Conservation (phyloP, 805 yeast species). For the Wickerhamiella bombiphila region DNA sequence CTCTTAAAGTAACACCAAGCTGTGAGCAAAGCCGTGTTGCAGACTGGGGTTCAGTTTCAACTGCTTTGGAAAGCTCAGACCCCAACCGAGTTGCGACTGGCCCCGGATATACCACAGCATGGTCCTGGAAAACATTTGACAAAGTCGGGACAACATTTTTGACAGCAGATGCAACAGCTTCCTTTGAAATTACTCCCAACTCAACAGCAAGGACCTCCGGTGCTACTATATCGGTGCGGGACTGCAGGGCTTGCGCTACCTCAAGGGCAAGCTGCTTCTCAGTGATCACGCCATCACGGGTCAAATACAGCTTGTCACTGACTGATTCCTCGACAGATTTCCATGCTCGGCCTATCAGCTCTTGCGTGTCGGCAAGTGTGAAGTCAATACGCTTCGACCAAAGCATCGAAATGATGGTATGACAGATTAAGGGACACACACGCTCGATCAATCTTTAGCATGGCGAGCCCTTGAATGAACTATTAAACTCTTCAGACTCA, state of each 20-base stretch:
- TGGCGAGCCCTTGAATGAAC: background rate
- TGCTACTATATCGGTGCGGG: constrained; percentile 4
- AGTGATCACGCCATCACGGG: constrained; percentile 4
- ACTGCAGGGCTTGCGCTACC: constrained; percentile 2
- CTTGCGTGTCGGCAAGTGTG: constrained; percentile 6
- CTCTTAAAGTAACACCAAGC: background rate
- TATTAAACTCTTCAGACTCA: too few species aligned
- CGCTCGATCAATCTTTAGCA: background rate
- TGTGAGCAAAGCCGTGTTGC: background rate
- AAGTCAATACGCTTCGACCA: too few species aligned
- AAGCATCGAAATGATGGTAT: too few species aligned
- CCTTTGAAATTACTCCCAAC: constrained; percentile 1
- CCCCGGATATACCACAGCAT: background rate
- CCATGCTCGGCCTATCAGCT: constrained; percentile 3
- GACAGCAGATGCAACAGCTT: background rate
- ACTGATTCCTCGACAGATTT: constrained; percentile 3
- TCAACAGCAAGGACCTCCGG: constrained; percentile 3
- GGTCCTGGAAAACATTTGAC: background rate
- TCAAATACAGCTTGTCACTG: constrained; percentile 6
- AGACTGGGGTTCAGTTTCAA: background rate
- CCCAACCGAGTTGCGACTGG: background rate
- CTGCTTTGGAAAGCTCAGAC: background rate
- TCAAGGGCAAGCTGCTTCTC: constrained; percentile 1
- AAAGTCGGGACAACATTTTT: background rate
- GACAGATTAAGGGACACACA: too few species aligned